Evolutionary conservation across 192 early-diverging fungal genomes (phyloP).

Genomic region (Allomyces arbusculus): DNA sequence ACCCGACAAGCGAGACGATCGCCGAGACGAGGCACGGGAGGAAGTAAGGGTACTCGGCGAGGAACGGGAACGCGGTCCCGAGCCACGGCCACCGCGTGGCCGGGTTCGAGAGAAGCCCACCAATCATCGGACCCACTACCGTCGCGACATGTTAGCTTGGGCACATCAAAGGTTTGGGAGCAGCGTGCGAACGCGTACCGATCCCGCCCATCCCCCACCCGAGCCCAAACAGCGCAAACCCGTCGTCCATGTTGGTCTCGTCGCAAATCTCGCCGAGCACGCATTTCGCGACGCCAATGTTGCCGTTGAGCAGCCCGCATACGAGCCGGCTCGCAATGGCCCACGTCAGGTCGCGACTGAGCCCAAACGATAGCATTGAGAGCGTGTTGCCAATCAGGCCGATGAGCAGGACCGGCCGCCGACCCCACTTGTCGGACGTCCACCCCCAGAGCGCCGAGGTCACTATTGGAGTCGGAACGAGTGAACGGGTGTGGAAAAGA

Average conservation of each 20-base stretch:
- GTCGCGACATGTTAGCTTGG: not conserved
- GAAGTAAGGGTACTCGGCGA: slow-evolving; percentile 53
- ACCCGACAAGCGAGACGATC: slow-evolving; percentile 35
- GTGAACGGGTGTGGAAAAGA: too few relatives aligned
- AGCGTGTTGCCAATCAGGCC: slow-evolving; percentile 60
- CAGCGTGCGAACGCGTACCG: slow-evolving; percentile 1
- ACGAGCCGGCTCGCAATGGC: slow-evolving; percentile 38
- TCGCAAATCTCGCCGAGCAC: slow-evolving; percentile 73
- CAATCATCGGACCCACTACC: slow-evolving; percentile 42
- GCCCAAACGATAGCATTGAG: slow-evolving; percentile 48
- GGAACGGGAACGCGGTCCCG: slow-evolving; percentile 33
- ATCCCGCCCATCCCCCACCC: slow-evolving; percentile 43
- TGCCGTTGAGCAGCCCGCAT: slow-evolving; percentile 54
- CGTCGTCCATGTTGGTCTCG: slow-evolving; percentile 48
- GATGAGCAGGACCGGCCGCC: slow-evolving; percentile 55
- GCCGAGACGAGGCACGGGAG: slow-evolving; percentile 60
- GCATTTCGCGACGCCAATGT: slow-evolving; percentile 59
- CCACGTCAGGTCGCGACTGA: slow-evolving; percentile 29
- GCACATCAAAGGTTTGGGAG: slow-evolving; percentile 2
- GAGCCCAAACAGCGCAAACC: slow-evolving; percentile 56
- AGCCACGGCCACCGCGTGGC: slow-evolving; percentile 37
- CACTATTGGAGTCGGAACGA: not conserved
- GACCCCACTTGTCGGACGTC: slow-evolving; percentile 58
- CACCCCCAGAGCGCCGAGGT: slow-evolving; percentile 43
- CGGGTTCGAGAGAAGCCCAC: slow-evolving; percentile 62